Base-by-base conservation (phyloP, 75 land plant genomes). In the Ceratopteris richardii region DNA sequence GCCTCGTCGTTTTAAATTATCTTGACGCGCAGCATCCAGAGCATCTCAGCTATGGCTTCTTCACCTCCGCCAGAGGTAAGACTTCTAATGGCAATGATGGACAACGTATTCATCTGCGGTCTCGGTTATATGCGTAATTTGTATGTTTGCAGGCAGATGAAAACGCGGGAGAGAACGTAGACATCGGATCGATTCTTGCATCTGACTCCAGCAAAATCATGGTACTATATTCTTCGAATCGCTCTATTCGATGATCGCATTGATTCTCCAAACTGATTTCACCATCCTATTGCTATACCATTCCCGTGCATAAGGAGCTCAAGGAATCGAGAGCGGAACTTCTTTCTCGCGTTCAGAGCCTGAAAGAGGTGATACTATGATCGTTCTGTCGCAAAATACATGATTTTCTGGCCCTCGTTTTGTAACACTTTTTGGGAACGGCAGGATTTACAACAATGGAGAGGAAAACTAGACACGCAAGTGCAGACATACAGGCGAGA, bases 261-360 rank as follows among this genome's bases (percentile, higher is more conserved):
- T 46, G 21, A 46, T 7, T n/a, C 48, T n/a, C 21, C 3, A 46
- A n/a, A 5, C 4, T 2, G 17, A 14, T n/a, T 4, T 46, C n/a
- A n/a, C 42, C n/a, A n/a, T n/a, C n/a, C n/a, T n/a, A n/a, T 3
- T 33, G 37, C 9, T 33, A 9, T 33, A 9, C 7, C 7, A 3
- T 33, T 5, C 48, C 48, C 40, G 17, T 40, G 1, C 10, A 16
- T 2, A 28, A 57, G 60, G 60, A 57, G 17, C 30, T 57, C 60
- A 57, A 57, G 14, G 37, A 57, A 16, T 57, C 60, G 4, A 29
- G 60, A 57, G 60, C 60, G 17, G 60, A 57, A 40, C 60, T 57
- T 13, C 60, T 57, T 30, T 3, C 60, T 12, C 60, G 60, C 14
- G 60, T 57, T 5, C 60, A 57, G 39, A 57, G 37, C 40, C 39